Base-by-base conservation (phyloP, 139 green algal species). In the Pseudopediastrum boryanum region DNA sequence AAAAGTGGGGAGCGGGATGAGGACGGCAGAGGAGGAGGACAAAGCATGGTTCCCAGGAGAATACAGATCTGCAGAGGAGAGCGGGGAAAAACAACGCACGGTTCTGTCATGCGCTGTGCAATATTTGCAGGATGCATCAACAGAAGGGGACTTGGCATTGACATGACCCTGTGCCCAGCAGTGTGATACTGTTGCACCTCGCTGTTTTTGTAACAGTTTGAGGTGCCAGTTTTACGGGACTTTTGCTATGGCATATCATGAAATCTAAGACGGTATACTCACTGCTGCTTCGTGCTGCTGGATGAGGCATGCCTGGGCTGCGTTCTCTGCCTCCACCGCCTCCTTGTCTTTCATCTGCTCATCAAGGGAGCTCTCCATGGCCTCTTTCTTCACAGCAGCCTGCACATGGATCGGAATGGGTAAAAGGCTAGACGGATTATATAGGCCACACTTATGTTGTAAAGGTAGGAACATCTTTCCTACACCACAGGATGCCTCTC, bases 211-310 rank as follows among this genome's bases (percentile, higher is more conserved):
- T 9, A 8, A 10, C 61, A 1, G 7, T 68, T 10, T 21, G 0
- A 16, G 21, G 12, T 68, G 27, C 29, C 16, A 58, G 16, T 19
- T 19, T 16, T 16, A 16, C 16, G 48, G 48, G 16, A n/a, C 16
- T 19, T 19, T 19, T 58, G 19, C 16, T 19, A 58, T 16, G 16
- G 48, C 48, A 19, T 16, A 19, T 19, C 16, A 68, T 10, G 8
- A 68, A 43, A 12, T 9, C 6, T 42, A 10, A 10, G 6, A 9
- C 65, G 27, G 25, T 29, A 39, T 19, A 3, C 72, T 7, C 41
- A 94, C 91, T 86, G 81, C 61, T 23, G 87, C 90, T 27, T 96
- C 89, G 71, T 94, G 90, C 74, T 97, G 88, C 39, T 86, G 82
- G 9, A 90, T 79, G 39, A 87, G 85, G 21, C 91, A 91, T 41